Base-by-base conservation (phyloP, 2,329 filamentous ascomycete genomes). In the Beauveria sp. region DNA sequence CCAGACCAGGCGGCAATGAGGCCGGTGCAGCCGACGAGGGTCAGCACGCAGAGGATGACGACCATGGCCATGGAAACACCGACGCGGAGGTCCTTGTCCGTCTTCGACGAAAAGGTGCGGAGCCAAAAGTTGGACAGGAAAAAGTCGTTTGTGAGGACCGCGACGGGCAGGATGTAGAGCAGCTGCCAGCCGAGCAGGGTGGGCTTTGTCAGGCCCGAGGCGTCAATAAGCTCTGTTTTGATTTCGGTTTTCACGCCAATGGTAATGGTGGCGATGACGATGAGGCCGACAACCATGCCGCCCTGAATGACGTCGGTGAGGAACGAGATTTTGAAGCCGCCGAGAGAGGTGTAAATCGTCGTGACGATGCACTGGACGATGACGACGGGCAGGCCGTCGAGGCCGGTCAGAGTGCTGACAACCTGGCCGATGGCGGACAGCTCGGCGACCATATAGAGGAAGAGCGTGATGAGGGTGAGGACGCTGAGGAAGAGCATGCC, bases 41-140 rank as follows among this genome's bases (percentile, higher is more conserved):
- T 86, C 37, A 93, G 77, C 66, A 93, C 87, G 67, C 86, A 77
- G 56, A 90, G 79, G 24, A 91, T 84, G 26, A 78, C 79, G 3
- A 84, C 75, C 8, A 82, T 82, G 20, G 90, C 89, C 55, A 90
- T 79, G n/a, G 81, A 82, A 34, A 90, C 82, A 54, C 90, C 91
- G 59, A 92, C 79, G 79, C 84, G 87, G 7, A 94, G 82, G 69
- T 93, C 90, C 68, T 82, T 86, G 78, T 94, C 90, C 0, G 88
- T 90, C 71, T 84, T 87, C 56, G 89, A 89, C 20, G 90, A 88
- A 69, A 94, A 94, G 5, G 90, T 90, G 55, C 90, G 87, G 72
- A 93, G 83, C 90, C 90, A 94, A 74, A 91, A 92, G 66, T 85
- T 88, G 37, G 89, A 91, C 48, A 94, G 79, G 77, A 94, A 94